Percentiles rank a stretch among this genome's conserved stretches.
These are phyloP conservation scores for Kazachstania taianensis DNA, from an alignment of 805 yeast species.

Conservation along the genomic window DNA sequence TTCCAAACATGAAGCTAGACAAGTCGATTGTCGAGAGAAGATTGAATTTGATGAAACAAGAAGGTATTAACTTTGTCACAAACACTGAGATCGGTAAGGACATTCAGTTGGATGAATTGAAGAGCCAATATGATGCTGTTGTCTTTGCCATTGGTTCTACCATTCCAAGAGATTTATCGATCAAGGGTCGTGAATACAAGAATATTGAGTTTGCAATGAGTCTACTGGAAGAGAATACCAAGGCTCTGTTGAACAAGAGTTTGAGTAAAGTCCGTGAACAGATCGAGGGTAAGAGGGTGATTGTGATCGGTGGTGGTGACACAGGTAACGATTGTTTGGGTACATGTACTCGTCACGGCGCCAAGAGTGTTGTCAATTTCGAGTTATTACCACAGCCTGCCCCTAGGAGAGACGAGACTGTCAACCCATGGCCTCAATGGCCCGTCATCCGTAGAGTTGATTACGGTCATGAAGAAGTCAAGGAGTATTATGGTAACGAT, in stretches of 20 bases:
- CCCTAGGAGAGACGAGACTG: slow-evolving; percentile 58
- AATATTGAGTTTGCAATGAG: slow-evolving; percentile 95
- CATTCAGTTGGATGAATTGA: slow-evolving; percentile 58
- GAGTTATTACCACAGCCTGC: slow-evolving; percentile 89
- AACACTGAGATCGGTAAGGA: slow-evolving; percentile 80
- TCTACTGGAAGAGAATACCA: slow-evolving; percentile 76
- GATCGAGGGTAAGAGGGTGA: slow-evolving; percentile 77
- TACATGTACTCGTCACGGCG: slow-evolving; percentile 95
- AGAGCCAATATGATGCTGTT: slow-evolving; percentile 65
- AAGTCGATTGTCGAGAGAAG: slow-evolving; percentile 88
- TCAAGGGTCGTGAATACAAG: slow-evolving; percentile 85
- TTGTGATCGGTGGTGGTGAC: slow-evolving; percentile 99
- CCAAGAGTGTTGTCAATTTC: slow-evolving; percentile 85
- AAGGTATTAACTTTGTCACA: slow-evolving; percentile 74
- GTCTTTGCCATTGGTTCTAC: slow-evolving; percentile 91
- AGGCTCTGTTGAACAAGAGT: slow-evolving; percentile 74
- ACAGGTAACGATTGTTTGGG: slow-evolving; percentile 99
- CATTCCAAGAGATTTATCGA: slow-evolving; percentile 87
- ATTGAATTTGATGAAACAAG: slow-evolving; percentile 79
- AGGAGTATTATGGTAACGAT: slow-evolving; percentile 90
- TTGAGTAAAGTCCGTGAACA: slow-evolving; percentile 65
- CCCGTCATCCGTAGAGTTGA: slow-evolving; percentile 96
- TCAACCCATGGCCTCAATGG: slow-evolving; percentile 99
- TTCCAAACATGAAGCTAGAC: slow-evolving; percentile 97
- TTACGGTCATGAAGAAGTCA: slow-evolving; percentile 94